Conservation (phyloP, 257 asterid species). For the Fraxinus americana region DNA sequence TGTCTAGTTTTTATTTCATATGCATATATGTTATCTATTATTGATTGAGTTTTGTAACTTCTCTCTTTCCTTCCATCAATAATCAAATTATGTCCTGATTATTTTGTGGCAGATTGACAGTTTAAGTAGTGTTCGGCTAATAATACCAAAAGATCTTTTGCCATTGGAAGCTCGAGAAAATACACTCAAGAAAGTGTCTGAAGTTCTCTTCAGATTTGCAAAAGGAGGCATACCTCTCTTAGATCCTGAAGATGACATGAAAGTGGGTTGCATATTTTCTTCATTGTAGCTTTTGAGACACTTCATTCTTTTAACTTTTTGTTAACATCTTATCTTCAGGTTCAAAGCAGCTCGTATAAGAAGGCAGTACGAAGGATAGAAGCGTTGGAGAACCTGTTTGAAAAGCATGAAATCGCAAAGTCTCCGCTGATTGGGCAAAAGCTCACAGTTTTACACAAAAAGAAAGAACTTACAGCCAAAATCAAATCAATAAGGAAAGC, state of each 20-base stretch:
- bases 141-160: constrained; percentile 88
- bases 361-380: constrained; percentile 82
- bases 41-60: not conserved
- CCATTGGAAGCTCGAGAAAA: constrained; percentile 88
- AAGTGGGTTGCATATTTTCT: constrained; percentile 45
- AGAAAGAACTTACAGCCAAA: constrained; percentile 81
- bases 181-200: constrained; percentile 82
- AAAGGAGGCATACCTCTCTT: constrained; percentile 82
- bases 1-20: constrained; percentile 1
- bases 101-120: constrained; percentile 57
- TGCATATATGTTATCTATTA: constrained; percentile 15
- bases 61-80: constrained; percentile 21
- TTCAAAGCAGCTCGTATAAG: constrained; percentile 80
- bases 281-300: not conserved
- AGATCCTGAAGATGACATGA: constrained; percentile 97
- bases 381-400: constrained; percentile 87
- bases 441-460: constrained; percentile 75
- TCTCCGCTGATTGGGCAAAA: constrained; percentile 86
- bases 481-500: constrained; percentile 77
- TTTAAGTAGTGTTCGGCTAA: constrained; percentile 71
- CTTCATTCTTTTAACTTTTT: not conserved
- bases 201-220: constrained; percentile 73
- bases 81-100: constrained; percentile 13
- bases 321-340: constrained; percentile 47
- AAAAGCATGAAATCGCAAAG: constrained; percentile 78